Evolutionary conservation across 257 asterid species (phyloP), one percentile per base, ranked within the genome.

Genomic region (Solanum paucissectum): DNA sequence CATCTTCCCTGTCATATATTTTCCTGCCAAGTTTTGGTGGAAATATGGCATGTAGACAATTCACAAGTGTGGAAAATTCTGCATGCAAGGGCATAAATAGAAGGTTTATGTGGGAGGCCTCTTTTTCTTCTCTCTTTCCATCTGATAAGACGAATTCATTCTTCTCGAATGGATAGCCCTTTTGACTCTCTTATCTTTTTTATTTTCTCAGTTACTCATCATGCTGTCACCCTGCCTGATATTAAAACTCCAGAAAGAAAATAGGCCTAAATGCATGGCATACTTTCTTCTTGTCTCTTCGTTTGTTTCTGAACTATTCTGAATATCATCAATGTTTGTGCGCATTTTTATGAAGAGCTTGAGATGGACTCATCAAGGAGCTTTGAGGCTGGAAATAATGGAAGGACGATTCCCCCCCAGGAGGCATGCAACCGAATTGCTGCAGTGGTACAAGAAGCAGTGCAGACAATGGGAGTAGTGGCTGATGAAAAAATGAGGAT

Each of bases 401-500:
- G 94, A 25, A 92, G 94, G 86, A 90, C 88, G 89, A 91, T 94
- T 89, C 92, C 98, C 71, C 98, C 99, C 40, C 98, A 94, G 87
- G 97, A 94, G 89, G 98, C 99, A 12, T 96, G 96, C 93, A 95
- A 92, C 89, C 93, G 84, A 89, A 96, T 95, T 58, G 98, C 98
- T n/a, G 98, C 94, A 23, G 98, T 96, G 32, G 99, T 96, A 73
- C 97, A 95, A 89, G 99, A 96, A 91, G 98, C 99, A 33, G 94
- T 95, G 79, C 90, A 91, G 84, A 96, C 95, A 90, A 94, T 96
- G 99, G 99, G 95, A 92, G 88, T 91, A 86, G 98, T 94, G 4
- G 95, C 98, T 1, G 99, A 96, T 77, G 99, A 96, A 89, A 96
- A 95, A 89, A 73, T 94, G 93, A 91, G 97, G 87, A 90, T 93